Base-by-base conservation (phyloP, 2,329 filamentous ascomycete genomes). In the Penicillium olsonii region DNA sequence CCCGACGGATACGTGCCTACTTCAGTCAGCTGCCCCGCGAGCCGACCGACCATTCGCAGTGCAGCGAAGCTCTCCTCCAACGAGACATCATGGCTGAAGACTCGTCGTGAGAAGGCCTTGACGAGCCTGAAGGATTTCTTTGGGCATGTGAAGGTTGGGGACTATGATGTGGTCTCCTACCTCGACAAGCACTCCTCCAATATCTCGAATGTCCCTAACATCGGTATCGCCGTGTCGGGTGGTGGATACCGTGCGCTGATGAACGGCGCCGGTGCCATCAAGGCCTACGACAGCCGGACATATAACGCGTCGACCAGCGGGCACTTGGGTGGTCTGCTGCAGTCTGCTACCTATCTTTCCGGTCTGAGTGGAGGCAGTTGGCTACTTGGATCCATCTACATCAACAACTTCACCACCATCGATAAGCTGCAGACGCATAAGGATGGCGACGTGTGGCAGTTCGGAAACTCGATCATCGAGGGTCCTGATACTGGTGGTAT, bases 231-330 rank as follows among this genome's bases (percentile, higher is more conserved):
- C 9, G 77, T 88, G 37, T 94, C 89, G 0, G 91, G 91, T 9
- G 91, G 91, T 67, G 91, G 91, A 33, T 95, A 94, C 68, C 81
- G 91, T 54, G 90, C 91, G n/a, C 77, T 95, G 75, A 77, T 92
- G 75, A 92, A 88, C 66, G 90, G 89, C 40, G 91, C 87, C n/a
- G 91, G 91, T 56, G 87, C 87, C 26, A 63, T 95, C 19, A 83
- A 88, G 37, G 91, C 90, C 1, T 92, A 90, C 57, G 91, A 96
- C 68, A 82, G 73, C 59, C 82, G 91, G 20, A 91, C 87, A 0
- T 68, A 76, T 0, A 83, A 83, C 52, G 76, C 84, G 1, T 87
- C 83, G 0, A 72, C 65, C 2, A 66, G 72, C 5, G 88, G 88
- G 3, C 87, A 91, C 46, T 75, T 96, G 27, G 89, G 90, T 50